Conservation (phyloP, 768 basidiomycete species). For the Baorangia bicolor region DNA sequence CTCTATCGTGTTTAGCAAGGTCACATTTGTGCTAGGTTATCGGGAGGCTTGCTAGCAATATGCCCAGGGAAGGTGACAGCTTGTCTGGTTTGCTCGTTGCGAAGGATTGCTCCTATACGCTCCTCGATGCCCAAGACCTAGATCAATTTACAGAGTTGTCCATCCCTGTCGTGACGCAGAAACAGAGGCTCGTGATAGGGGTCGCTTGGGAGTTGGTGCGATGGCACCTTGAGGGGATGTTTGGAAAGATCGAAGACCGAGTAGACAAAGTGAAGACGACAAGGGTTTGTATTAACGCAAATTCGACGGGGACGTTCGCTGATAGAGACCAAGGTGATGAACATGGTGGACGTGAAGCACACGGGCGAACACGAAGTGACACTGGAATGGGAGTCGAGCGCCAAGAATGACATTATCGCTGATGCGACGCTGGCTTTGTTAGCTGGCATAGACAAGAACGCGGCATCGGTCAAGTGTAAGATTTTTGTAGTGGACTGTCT, state of each 20-base stretch:
- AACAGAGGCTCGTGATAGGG: slow-evolving; percentile 75
- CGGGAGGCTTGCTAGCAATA: slow-evolving; percentile 76
- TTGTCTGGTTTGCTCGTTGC: slow-evolving; percentile 85
- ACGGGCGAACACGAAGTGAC: slow-evolving; percentile 72
- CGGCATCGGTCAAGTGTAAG: slow-evolving; percentile 85
- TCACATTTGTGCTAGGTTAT: slow-evolving; percentile 60
- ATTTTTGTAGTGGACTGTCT: neutral
- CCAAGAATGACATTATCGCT: slow-evolving; percentile 96
- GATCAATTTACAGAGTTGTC: slow-evolving; percentile 86
- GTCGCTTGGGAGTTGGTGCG: slow-evolving; percentile 90
- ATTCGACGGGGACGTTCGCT: neutral
- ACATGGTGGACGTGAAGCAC: slow-evolving; percentile 78
- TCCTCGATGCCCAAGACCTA: slow-evolving; percentile 87
- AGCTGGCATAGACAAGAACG: slow-evolving; percentile 85
- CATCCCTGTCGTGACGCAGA: slow-evolving; percentile 79
- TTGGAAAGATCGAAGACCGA: slow-evolving; percentile 73
- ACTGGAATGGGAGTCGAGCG: slow-evolving; percentile 91
- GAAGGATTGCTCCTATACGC: slow-evolving; percentile 92
- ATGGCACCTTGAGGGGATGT: slow-evolving; percentile 98
- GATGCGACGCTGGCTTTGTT: slow-evolving; percentile 89
- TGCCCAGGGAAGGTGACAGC: slow-evolving; percentile 65
- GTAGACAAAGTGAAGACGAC: slow-evolving; percentile 59
- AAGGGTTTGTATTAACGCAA: slow-evolving; percentile 48
- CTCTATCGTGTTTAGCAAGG: neutral
- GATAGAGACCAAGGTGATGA: slow-evolving; percentile 72